Evolutionary conservation across 352 stramenopile species (phyloP), one percentile per base, ranked within the genome.

Genomic region (Halophytophthora batemanensis): DNA sequence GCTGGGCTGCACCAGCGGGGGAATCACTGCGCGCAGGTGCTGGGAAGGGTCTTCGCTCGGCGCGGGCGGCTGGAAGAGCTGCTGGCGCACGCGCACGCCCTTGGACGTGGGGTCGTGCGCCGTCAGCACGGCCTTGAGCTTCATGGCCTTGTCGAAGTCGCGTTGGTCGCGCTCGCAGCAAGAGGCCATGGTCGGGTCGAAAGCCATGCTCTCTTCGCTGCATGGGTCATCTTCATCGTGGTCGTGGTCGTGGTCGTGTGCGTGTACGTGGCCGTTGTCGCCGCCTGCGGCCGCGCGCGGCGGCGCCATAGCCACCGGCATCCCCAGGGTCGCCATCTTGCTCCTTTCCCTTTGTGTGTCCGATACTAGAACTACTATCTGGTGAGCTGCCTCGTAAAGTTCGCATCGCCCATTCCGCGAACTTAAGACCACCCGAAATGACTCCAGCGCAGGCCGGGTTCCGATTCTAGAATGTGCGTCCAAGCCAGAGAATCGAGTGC

Each of bases 121-220:
- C 4, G 74, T 86, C 22, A 88, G 56, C 43, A 82, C 40, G 3
- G 64, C 52, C 55, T 88, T 88, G 45, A 88, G 72, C 47, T 73
- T 61, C 74, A 84, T 83, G 50, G 74, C 74, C 55, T 81, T 79
- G 40, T 74, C 60, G 53, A 74, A 88, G 43, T 76, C 70, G 44
- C 66, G 55, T 44, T 69, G 56, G 53, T 88, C 77, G 28, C 69
- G 68, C 47, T 84, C 74, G 53, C 77, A 88, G 58, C 77, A 88
- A 13, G 77, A 86, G 43, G 75, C 67, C 31, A 88, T 56, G 18
- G 77, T 88, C 17, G 77, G 77, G 43, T 88, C 77, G 34, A 72
- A 70, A 19, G 59, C 53, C 40, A 87, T 11, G 25, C 71, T 57
- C n/a, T 69, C 51, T 10, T 66, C 53, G 22, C 64, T 37, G 22